Evolutionary conservation across 306 rosid genomes (phyloP).

Genomic region (Acacia acuminata): DNA sequence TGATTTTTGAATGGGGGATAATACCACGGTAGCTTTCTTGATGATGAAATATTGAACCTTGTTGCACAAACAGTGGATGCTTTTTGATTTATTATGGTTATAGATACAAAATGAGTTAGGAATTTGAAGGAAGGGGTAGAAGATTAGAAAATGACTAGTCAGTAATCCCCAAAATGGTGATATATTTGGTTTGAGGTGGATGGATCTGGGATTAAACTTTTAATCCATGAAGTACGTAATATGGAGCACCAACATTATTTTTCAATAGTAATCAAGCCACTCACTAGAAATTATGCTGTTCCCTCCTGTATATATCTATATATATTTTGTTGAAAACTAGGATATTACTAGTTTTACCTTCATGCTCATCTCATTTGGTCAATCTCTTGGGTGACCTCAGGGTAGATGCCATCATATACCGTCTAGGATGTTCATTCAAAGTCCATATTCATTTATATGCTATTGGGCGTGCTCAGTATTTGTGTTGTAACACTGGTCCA

Average conservation of each 20-base stretch:
- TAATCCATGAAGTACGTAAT: constrained; percentile 15
- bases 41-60: constrained; percentile 15
- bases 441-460: constrained; percentile 7
- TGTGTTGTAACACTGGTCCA: constrained; percentile 21
- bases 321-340: constrained; percentile 13
- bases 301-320: background rate
- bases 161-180: background rate
- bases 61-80: constrained; percentile 8
- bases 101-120: constrained; percentile 26
- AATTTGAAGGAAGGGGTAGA: background rate
- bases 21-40: constrained; percentile 27
- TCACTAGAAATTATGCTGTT: constrained; percentile 22
- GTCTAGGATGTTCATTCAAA: constrained; percentile 13
- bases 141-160: constrained; percentile 1
- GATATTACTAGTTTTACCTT: constrained; percentile 22
- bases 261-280: constrained; percentile 1
- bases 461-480: constrained; percentile 19
- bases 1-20: constrained; percentile 16
- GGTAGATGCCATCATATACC: constrained; percentile 16
- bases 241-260: constrained; percentile 19
- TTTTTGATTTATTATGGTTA: constrained; percentile 6
- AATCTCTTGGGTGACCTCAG: background rate
- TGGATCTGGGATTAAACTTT: constrained; percentile 6
- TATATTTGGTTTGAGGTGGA: background rate
- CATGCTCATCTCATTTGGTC: constrained; percentile 10